phyloP scores from a whole-genome alignment of 1,139 yeast genomes.

The Casaregolazyma suthepensis region DNA sequence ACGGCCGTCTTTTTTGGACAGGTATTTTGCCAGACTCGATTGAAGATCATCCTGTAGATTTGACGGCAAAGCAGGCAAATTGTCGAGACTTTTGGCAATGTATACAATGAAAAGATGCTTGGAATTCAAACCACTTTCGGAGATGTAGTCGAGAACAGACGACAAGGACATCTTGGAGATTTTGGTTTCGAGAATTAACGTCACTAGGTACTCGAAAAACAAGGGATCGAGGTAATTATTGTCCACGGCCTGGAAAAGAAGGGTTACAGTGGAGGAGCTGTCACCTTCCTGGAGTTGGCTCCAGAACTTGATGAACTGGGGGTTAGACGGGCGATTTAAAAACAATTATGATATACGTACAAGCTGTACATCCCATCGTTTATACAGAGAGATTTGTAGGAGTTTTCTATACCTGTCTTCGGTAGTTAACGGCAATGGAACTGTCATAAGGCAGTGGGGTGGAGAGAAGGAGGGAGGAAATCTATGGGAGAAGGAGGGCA shows the following conservation, averaged over 20 bases:
- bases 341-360: slow-evolving; percentile 8
- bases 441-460: slow-evolving; percentile 2
- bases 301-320: slow-evolving; percentile 26
- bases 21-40: slow-evolving; percentile 10
- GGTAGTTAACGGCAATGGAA: slow-evolving; percentile 12
- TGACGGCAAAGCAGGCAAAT: slow-evolving; percentile 8
- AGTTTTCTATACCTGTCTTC: slow-evolving; percentile 21
- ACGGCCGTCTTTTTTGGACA: slow-evolving; percentile 5
- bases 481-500: not conserved
- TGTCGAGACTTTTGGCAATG: slow-evolving; percentile 12
- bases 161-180: slow-evolving; percentile 22
- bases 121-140: slow-evolving; percentile 4
- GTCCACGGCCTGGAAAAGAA: slow-evolving; percentile 9
- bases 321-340: not conserved
- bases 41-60: slow-evolving; percentile 7
- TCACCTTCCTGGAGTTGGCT: slow-evolving; percentile 29
- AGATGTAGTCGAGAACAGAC: slow-evolving; percentile 17
- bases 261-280: slow-evolving; percentile 1
- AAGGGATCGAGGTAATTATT: slow-evolving; percentile 24
- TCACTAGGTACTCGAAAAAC: slow-evolving; percentile 29
- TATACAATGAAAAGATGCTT: slow-evolving; percentile 13
- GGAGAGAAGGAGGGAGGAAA: not conserved
- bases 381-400: slow-evolving; percentile 18
- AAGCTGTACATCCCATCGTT: slow-evolving; percentile 19
- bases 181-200: slow-evolving; percentile 27